Percentiles rank a stretch among this genome's conserved stretches.
Evolutionary conservation across 805 yeast species (phyloP).

Genomic region (Pichia gijzeniarum): DNA sequence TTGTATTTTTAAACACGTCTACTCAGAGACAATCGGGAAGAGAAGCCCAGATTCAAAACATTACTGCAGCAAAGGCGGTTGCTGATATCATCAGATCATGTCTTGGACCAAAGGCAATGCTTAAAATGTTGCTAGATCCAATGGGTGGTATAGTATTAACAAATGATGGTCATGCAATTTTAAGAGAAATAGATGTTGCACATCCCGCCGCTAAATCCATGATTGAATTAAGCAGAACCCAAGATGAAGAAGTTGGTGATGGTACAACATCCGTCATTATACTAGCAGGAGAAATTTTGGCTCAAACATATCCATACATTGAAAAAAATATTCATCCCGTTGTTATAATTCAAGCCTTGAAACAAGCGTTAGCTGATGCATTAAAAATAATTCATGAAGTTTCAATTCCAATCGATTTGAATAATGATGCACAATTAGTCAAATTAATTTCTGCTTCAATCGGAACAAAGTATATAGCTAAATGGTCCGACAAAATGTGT

Average conservation of each 20-base stretch:
- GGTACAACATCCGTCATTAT: conserved; percentile 98
- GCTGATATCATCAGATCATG: conserved; percentile 97
- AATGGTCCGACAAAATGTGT: conserved; percentile 93
- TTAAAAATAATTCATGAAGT: conserved; percentile 79
- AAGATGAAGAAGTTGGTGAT: conserved; percentile 87
- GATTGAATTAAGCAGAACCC: conserved; percentile 95
- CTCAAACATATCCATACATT: conserved; percentile 89
- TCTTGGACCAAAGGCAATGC: conserved; percentile 98
- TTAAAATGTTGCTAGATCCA: conserved; percentile 95
- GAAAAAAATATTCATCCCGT: conserved; percentile 97
- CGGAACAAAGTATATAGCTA: conserved; percentile 89
- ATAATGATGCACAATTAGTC: conserved; percentile 81
- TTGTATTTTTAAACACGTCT: conserved; percentile 76
- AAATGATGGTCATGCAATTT: conserved; percentile 97
- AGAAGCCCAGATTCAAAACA: conserved; percentile 93
- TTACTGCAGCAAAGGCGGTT: conserved; percentile 99
- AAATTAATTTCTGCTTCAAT: conserved; percentile 83
- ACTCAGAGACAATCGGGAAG: conserved; percentile 95
- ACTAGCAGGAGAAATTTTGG: conserved; percentile 92
- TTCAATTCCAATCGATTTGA: conserved; percentile 75
- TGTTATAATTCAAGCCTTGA: conserved; percentile 87
- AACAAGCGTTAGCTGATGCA: conserved; percentile 86
- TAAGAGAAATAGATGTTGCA: conserved; percentile 94
- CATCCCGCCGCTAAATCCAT: conserved; percentile 99
- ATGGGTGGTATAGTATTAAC: conserved; percentile 95